These are phyloP conservation scores for Kwoniella bestiolae DNA, from an alignment of 768 basidiomycete species.

Conservation along the genomic window DNA sequence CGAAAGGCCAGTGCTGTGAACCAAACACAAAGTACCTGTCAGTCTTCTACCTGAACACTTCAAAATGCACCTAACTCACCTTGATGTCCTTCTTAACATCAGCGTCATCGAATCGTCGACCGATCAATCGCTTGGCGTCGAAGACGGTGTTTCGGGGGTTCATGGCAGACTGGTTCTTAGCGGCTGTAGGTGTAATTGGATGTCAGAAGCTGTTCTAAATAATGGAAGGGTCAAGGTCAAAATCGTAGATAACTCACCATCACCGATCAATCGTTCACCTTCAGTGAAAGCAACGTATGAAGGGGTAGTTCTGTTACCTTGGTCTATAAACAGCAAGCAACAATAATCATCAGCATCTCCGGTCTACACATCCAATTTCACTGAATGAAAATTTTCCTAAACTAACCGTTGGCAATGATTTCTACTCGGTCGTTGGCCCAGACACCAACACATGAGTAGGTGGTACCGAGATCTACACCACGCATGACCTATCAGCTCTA, in stretches of 20 bases:
- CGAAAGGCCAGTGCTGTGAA: constrained; percentile 87
- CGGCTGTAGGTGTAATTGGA: constrained; percentile 27
- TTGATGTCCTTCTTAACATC: constrained; percentile 63
- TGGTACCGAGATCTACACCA: constrained; percentile 56
- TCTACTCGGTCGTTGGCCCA: constrained; percentile 60
- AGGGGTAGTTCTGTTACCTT: constrained; percentile 98
- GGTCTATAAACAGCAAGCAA: constrained; percentile 40
- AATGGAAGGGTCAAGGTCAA: not conserved
- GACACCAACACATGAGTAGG: constrained; percentile 61
- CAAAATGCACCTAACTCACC: constrained; percentile 27
- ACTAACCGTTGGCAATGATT: constrained; percentile 57
- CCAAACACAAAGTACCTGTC: constrained; percentile 6
- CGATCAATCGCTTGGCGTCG: constrained; percentile 98
- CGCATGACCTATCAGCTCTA: not conserved
- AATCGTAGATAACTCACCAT: constrained; percentile 65
- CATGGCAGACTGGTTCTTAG: constrained; percentile 93
- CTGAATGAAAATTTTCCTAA: constrained; percentile 1
- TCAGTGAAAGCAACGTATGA: constrained; percentile 98
- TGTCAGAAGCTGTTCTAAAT: not conserved
- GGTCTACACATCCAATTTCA: not conserved
- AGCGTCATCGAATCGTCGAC: constrained; percentile 84
- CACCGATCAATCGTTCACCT: constrained; percentile 96
- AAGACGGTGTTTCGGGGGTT: constrained; percentile 99
- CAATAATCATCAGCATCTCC: not conserved
- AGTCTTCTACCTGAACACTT: not conserved